Evolutionary conservation across 208 protist species (phyloP).

Genomic region (Trypanosoma vivax): DNA sequence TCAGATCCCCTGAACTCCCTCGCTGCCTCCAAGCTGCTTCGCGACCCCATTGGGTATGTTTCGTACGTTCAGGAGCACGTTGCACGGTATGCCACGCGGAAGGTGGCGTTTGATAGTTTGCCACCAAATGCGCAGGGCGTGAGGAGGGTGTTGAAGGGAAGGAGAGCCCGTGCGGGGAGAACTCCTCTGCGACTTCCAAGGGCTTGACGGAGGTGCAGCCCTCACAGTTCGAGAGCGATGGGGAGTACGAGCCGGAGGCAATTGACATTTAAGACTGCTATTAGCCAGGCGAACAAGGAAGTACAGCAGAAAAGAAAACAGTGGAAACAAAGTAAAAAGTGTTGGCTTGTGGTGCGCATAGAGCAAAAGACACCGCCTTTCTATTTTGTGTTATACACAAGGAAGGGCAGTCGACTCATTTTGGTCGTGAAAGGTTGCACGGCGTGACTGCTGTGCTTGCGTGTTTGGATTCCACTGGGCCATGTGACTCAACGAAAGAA

Average conservation of each 20-base stretch:
- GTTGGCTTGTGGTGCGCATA: neutral
- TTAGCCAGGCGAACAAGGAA: neutral
- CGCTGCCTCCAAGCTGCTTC: slow-evolving; percentile 90
- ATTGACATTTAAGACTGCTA: slow-evolving; percentile 53
- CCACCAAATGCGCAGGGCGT: slow-evolving; percentile 5
- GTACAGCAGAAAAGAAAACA: slow-evolving; percentile 6
- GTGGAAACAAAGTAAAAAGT: slow-evolving; percentile 8
- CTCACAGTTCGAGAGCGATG: slow-evolving; percentile 19
- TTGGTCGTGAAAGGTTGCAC: too few species aligned
- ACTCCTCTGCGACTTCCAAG: slow-evolving; percentile 12
- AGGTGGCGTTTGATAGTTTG: slow-evolving; percentile 33
- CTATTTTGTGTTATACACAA: neutral
- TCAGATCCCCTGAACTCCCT: slow-evolving; percentile 96
- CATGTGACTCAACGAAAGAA: neutral
- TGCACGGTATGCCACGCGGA: slow-evolving; percentile 51
- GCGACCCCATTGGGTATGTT: slow-evolving; percentile 80
- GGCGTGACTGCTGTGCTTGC: slow-evolving; percentile 7
- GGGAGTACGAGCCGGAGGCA: slow-evolving; percentile 72
- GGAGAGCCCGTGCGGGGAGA: neutral
- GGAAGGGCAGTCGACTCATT: too few species aligned
- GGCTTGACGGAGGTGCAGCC: slow-evolving; percentile 7
- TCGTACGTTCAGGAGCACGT: slow-evolving; percentile 64
- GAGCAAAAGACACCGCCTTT: neutral
- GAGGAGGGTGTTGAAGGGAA: slow-evolving; percentile 2
- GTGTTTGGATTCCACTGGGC: too few species aligned